Evolutionary conservation across 2,329 filamentous ascomycete species (phyloP), one percentile per base, ranked within the genome.

Genomic region (Aureobasidium sp.): DNA sequence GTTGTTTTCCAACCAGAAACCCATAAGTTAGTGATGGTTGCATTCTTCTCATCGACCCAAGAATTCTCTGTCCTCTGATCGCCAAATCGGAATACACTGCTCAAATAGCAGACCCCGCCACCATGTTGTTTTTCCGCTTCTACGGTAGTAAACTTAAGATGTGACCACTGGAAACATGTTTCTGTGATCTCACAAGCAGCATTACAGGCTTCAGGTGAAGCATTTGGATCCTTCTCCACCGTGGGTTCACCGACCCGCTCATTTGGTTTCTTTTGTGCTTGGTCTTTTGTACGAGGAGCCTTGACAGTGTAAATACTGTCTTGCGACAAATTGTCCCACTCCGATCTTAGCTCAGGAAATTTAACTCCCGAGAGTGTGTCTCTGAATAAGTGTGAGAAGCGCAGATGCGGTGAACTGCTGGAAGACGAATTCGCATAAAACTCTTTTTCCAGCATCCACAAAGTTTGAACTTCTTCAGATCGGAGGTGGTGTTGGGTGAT

Each of bases 401-500:
- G 47, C 18, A 64, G 16, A 25, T 53, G 27, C 10, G 60, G 48
- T 18, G 40, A 4, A 64, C 11, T 31, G 25, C 66, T 66, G 66
- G 33, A 62, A 15, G 50, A 27, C 13, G 58, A 38, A 53, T 69
- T 69, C 16, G 64, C 43, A 43, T 66, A n/a, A 9, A 60, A 48
- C 13, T 63, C 66, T 15, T 65, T 31, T 45, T 74, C 68, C 23
- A 69, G 67, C 27, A 68, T 67, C 54, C 67, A 73, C 1, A 73
- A 27, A 18, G 53, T 50, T 40, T 72, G 66, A 9, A 71, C 66
- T 15, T 70, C 61, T 25, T 66, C 45, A 1, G 67, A 43, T 15
- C 61, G 66, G 15, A 75, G 55, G 36, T 74, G 69, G 61, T 73
- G 70, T 38, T 70, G 66, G 13, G 73, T 75, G 3, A 75, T 65